Conservation (phyloP, 768 basidiomycete genomes). For the Antrodiella citrinella region DNA sequence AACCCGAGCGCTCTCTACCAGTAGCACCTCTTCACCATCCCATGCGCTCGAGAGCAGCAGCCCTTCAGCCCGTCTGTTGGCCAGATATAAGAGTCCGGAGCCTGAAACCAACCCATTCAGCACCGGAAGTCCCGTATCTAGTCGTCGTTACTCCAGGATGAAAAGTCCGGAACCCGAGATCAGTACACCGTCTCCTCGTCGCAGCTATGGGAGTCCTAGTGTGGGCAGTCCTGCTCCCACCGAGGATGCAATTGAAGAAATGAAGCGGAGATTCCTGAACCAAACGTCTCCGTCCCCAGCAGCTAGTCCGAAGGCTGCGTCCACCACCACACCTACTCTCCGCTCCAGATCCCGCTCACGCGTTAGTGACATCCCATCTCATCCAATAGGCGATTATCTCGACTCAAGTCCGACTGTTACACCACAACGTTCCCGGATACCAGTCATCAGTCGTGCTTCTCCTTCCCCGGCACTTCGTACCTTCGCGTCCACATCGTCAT, state of each 20-base stretch:
- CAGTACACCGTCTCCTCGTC: not conserved
- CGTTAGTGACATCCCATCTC: conserved; percentile 3
- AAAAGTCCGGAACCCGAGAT: conserved; percentile 13
- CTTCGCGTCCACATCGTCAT: not conserved
- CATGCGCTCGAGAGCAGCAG: conserved; percentile 1
- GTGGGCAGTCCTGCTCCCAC: conserved; percentile 22
- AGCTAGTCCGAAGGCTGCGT: conserved; percentile 10
- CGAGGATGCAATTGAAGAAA: conserved; percentile 49
- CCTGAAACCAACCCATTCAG: not conserved
- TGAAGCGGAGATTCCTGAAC: conserved; percentile 50
- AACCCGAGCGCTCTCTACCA: conserved; percentile 11
- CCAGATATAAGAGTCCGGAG: conserved; percentile 6
- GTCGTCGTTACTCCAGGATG: conserved; percentile 11
- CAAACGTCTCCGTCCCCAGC: conserved; percentile 21
- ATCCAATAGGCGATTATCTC: not conserved
- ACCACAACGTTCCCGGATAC: not conserved
- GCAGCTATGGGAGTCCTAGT: conserved; percentile 12
- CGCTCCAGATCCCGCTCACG: conserved; percentile 9
- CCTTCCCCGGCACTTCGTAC: conserved; percentile 3
- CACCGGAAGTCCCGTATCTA: not conserved
- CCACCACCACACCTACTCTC: conserved; percentile 14
- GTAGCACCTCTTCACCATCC: conserved; percentile 9
- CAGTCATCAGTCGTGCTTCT: not conserved
- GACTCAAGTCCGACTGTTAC: not conserved
- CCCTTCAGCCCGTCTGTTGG: conserved; percentile 15